Conservation (phyloP, 2,329 filamentous ascomycete genomes). For the Talaromyces sp. region DNA sequence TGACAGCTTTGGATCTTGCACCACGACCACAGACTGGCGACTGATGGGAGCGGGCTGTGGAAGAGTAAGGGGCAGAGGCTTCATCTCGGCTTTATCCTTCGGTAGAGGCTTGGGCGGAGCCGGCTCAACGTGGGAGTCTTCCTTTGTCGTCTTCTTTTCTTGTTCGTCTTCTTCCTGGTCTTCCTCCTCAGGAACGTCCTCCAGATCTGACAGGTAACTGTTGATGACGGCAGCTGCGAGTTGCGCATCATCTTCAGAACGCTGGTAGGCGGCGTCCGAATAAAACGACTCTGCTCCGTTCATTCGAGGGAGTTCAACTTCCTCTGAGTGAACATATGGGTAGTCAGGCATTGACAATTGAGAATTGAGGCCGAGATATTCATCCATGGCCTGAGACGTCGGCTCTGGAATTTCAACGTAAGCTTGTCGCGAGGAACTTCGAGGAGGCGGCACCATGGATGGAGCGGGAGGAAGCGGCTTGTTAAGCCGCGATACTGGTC, state of each 20-base stretch:
- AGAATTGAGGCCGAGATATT: slow-evolving; percentile 30
- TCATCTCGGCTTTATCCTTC: slow-evolving; percentile 14
- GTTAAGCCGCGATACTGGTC: slow-evolving; percentile 41
- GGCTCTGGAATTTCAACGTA: slow-evolving; percentile 25
- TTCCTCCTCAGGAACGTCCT: slow-evolving; percentile 42
- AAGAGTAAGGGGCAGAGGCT: slow-evolving; percentile 9
- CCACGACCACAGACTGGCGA: slow-evolving; percentile 26
- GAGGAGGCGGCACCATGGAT: slow-evolving; percentile 35
- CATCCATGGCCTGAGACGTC: slow-evolving; percentile 34
- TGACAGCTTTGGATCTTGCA: slow-evolving; percentile 27
- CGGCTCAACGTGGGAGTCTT: slow-evolving; percentile 13
- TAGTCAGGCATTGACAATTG: not conserved
- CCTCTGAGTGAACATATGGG: not conserved
- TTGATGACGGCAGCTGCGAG: slow-evolving; percentile 34
- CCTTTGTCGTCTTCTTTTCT: slow-evolving; percentile 19
- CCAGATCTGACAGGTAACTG: slow-evolving; percentile 33
- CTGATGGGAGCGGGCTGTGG: slow-evolving; percentile 11
- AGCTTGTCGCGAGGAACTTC: slow-evolving; percentile 29
- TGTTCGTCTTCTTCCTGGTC: slow-evolving; percentile 14
- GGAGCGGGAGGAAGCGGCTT: slow-evolving; percentile 30
- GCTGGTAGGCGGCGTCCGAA: slow-evolving; percentile 28
- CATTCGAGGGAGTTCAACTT: slow-evolving; percentile 16
- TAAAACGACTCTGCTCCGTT: slow-evolving; percentile 19
- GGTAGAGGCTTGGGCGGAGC: not conserved
- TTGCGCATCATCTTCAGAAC: slow-evolving; percentile 32